Conservation (phyloP, 202 grass and related monocot genomes). For the Carex arenaria region DNA sequence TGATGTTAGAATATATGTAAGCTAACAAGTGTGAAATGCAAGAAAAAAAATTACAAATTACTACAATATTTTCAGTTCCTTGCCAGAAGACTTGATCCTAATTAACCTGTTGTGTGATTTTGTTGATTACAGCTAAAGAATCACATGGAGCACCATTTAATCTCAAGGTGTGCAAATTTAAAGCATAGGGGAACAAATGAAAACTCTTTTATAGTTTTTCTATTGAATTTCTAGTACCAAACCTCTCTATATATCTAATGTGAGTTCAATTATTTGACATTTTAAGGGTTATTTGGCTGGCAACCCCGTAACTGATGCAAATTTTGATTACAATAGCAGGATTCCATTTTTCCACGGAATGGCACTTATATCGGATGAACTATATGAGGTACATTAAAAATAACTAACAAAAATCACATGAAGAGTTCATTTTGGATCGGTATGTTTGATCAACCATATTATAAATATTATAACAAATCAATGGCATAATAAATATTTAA, state of each 20-base stretch:
- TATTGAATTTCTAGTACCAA: neutral
- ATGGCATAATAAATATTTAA: too few species aligned
- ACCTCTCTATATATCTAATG: neutral
- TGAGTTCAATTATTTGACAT: neutral
- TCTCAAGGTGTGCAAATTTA: slow-evolving; percentile 39
- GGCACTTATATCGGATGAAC: slow-evolving; percentile 62
- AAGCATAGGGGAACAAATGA: neutral
- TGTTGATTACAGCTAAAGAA: slow-evolving; percentile 24
- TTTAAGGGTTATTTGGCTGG: slow-evolving; percentile 52
- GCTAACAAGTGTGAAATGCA: neutral
- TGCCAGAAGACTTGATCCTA: neutral
- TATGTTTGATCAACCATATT: too few species aligned
- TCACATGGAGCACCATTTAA: slow-evolving; percentile 23
- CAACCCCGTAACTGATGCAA: slow-evolving; percentile 36
- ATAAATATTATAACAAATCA: too few species aligned
- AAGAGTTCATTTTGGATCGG: too few species aligned
- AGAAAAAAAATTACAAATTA: neutral
- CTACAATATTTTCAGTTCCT: neutral
- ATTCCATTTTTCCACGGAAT: slow-evolving; percentile 51
- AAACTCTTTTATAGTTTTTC: neutral
- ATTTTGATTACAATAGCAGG: slow-evolving; percentile 19
- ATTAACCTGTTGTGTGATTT: neutral
- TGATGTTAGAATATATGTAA: neutral
- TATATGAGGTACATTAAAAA: slow-evolving; percentile 33
- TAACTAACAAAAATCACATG: neutral